phyloP scores from a whole-genome alignment of 768 basidiomycete species.

The Leccinum pellstonianum region DNA sequence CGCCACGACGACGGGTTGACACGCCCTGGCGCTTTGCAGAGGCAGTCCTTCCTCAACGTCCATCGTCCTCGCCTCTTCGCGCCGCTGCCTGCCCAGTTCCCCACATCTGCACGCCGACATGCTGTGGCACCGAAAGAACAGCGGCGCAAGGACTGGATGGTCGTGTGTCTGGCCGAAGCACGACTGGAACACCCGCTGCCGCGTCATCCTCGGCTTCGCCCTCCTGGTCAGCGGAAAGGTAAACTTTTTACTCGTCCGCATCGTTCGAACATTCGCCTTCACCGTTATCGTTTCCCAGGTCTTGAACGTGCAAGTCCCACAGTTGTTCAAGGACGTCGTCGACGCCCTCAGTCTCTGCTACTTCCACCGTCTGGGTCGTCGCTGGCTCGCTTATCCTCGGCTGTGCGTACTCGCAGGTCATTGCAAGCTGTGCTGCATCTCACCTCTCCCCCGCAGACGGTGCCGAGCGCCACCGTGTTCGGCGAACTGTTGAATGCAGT shows the following conservation, averaged over 20 bases:
- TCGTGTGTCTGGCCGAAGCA: conserved; percentile 91
- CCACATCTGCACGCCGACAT: conserved; percentile 21
- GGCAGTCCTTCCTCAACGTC: conserved; percentile 3
- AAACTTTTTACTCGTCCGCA: conserved; percentile 14
- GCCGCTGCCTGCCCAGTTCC: conserved; percentile 8
- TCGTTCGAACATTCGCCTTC: not conserved
- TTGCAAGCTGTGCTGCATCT: conserved; percentile 1
- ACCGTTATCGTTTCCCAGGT: conserved; percentile 48
- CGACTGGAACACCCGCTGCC: conserved; percentile 77
- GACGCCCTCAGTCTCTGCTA: conserved; percentile 78
- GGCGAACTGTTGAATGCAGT: conserved; percentile 92
- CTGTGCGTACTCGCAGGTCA: conserved; percentile 54
- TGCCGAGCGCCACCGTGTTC: conserved; percentile 83
- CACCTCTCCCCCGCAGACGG: conserved; percentile 59
- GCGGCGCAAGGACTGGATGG: conserved; percentile 80
- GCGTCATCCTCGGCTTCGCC: conserved; percentile 74
- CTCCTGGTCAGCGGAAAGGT: conserved; percentile 88
- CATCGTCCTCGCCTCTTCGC: not conserved
- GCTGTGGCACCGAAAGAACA: conserved; percentile 43
- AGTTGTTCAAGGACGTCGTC: conserved; percentile 89
- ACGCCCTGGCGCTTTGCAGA: conserved; percentile 1
- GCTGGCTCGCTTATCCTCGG: conserved; percentile 89
- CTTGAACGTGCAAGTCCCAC: conserved; percentile 97
- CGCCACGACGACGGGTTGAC: too few species aligned
- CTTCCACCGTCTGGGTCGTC: conserved; percentile 84